Evolutionary conservation across 208 protist species (phyloP), one percentile per base, ranked within the genome.

Genomic region (Angomonas deanei): DNA sequence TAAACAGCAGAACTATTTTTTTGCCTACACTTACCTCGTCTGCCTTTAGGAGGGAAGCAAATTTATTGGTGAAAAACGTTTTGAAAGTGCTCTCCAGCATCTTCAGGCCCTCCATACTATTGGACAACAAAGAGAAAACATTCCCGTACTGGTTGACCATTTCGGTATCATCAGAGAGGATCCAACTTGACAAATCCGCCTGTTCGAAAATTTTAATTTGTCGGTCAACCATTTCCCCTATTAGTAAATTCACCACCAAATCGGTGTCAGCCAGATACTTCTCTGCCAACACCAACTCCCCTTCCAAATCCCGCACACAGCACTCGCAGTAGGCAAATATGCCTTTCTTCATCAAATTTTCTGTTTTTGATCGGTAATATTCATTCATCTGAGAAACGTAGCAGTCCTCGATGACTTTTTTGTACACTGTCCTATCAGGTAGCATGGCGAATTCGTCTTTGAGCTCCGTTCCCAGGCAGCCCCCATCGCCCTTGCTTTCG

Each of bases 401-500:
- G 26, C 61, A 59, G 1, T 31, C 34, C 57, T 84, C 78, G 5
- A 84, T 50, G 4, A 84, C 61, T 21, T 11, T 64, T 21, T 49
- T 42, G 48, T 84, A 84, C n/a, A 72, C 64, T 4, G 49, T 70
- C n/a, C 46, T 60, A 31, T 79, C 69, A 5, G 70, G 66, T 1
- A 84, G 64, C 66, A 84, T 80, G 11, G 67, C 68, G 19, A 84
- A 49, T 5, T 75, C 68, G 24, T 80, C 73, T 55, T 77, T 80
- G 23, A 84, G 63, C 38, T 79, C 72, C 0, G 62, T 46, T 0
- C 53, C 68, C 11, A 75, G 61, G 2, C 53, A 58, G 11, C 66
- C 55, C 1, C 42, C 59, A 1, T 24, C 0, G 26, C 24, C 32
- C n/a, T 48, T 26, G 3, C 62, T 58, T 27, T 47, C 30, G 0